Percentiles rank a stretch among this genome's conserved stretches.
phyloP scores from a whole-genome alignment of 192 early-diverging fungal species.

The Polychytrium aggregatum region DNA sequence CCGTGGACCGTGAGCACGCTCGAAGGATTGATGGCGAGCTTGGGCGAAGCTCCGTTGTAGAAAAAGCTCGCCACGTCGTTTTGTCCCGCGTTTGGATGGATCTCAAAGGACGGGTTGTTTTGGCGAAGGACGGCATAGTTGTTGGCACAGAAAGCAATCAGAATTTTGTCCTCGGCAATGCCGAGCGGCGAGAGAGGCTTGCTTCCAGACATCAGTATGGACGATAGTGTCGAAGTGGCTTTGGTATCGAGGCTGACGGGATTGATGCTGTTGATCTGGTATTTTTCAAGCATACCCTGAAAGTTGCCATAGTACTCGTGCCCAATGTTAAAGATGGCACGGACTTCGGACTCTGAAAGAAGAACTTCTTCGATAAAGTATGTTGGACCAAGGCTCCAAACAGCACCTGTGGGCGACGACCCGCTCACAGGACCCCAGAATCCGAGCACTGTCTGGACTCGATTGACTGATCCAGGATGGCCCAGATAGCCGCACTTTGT shows the following conservation, averaged over 20 bases:
- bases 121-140: no score
- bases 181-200: constrained; percentile 5
- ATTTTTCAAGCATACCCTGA: constrained; percentile 52
- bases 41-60: no score
- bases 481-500: constrained; percentile 44
- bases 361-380: constrained; percentile 49
- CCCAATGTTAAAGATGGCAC: constrained; percentile 50
- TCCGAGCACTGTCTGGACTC: constrained; percentile 33
- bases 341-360: constrained; percentile 46
- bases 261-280: constrained; percentile 31
- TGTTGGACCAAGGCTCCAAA: constrained; percentile 54
- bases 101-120: no score
- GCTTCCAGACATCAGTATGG: constrained; percentile 39
- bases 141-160: constrained; percentile 24
- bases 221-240: constrained; percentile 34
- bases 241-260: constrained; percentile 1
- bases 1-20: constrained; percentile 36
- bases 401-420: constrained; percentile 7
- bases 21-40: no score
- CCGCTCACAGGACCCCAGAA: no score
- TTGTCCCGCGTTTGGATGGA: no score
- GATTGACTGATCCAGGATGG: constrained; percentile 21
- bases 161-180: constrained; percentile 50
- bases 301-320: constrained; percentile 52
- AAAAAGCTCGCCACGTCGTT: no score